phyloP scores from a whole-genome alignment of 1,284 basidiomycete genomes.

The Pascua sp. region DNA sequence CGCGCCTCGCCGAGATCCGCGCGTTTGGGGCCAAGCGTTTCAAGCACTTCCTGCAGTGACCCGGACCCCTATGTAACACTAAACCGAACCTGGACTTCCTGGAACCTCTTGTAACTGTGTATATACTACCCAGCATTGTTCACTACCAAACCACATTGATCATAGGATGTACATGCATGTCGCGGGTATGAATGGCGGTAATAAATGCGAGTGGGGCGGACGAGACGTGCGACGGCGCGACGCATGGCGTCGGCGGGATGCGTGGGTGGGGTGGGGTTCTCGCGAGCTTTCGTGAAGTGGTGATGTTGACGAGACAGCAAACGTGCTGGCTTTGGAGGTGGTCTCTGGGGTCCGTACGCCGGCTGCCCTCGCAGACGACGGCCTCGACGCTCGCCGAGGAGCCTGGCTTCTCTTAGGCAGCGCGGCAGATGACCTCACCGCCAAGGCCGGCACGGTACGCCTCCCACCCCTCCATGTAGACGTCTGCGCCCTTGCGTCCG shows the following conservation, averaged over 20 bases:
- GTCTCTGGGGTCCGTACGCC: not conserved
- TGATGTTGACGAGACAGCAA: no score
- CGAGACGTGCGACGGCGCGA: not conserved
- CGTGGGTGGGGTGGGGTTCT: not conserved
- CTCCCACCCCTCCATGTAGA: conserved; percentile 49
- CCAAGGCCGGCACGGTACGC: conserved; percentile 48
- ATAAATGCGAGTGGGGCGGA: conserved; percentile 16
- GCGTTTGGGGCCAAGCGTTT: conserved; percentile 7
- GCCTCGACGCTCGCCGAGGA: not conserved
- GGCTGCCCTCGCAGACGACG: not conserved
- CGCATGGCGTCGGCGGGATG: not conserved
- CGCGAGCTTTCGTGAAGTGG: no score
- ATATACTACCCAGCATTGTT: conserved; percentile 1
- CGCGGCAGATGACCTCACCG: conserved; percentile 47
- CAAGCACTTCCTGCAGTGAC: not conserved
- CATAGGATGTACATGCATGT: conserved; percentile 14
- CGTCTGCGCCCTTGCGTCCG: conserved; percentile 26
- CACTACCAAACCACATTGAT: not conserved
- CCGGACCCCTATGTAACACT: conserved; percentile 1
- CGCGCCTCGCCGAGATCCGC: conserved; percentile 17
- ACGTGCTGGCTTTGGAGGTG: not conserved
- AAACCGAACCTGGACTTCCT: not conserved
- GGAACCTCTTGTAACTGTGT: not conserved
- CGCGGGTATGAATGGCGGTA: conserved; percentile 23
- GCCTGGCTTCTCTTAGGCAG: conserved; percentile 12